A percentile compares a stretch with the other conserved stretches of the same genome.
Evolutionary conservation across 345 rosid genomes (phyloP).

Genomic region (Rhodomyrtus tomentosa): DNA sequence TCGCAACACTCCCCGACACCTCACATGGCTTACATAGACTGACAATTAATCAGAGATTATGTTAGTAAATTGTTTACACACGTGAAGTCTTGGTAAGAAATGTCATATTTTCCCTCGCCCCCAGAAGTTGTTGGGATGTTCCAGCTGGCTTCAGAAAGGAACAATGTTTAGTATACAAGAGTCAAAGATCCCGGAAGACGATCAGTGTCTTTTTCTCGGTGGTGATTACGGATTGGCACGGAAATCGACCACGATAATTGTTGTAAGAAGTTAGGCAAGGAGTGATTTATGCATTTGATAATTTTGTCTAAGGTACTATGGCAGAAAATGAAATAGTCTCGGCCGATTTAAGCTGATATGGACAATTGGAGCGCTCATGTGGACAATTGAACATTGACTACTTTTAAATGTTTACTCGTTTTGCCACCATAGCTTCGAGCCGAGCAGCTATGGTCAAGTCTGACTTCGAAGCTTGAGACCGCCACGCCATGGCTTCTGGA

Average conservation of each 20-base stretch:
- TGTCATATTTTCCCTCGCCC: not conserved
- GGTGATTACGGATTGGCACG: not conserved
- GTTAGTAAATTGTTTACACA: not conserved
- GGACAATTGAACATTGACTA: not conserved
- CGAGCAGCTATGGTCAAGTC: not conserved
- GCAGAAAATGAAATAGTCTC: not conserved
- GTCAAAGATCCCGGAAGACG: conserved; percentile 25
- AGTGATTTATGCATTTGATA: not conserved
- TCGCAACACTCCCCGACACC: conserved; percentile 17
- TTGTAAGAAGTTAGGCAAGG: not conserved
- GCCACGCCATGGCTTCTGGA: not conserved
- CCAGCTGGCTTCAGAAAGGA: not conserved
- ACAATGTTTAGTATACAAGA: not conserved
- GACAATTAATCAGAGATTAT: conserved; percentile 9
- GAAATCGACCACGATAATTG: not conserved
- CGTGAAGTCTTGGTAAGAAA: not conserved
- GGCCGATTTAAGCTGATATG: not conserved
- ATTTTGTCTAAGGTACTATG: not conserved
- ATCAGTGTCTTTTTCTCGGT: not conserved
- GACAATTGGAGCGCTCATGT: not conserved
- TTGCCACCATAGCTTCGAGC: not conserved
- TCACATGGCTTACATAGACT: conserved; percentile 34
- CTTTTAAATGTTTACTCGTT: not conserved
- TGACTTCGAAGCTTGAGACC: not conserved
- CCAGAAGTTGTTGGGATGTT: not conserved